Conservation (phyloP, 2,329 filamentous ascomycete genomes). For the Sporothrix curviconia region DNA sequence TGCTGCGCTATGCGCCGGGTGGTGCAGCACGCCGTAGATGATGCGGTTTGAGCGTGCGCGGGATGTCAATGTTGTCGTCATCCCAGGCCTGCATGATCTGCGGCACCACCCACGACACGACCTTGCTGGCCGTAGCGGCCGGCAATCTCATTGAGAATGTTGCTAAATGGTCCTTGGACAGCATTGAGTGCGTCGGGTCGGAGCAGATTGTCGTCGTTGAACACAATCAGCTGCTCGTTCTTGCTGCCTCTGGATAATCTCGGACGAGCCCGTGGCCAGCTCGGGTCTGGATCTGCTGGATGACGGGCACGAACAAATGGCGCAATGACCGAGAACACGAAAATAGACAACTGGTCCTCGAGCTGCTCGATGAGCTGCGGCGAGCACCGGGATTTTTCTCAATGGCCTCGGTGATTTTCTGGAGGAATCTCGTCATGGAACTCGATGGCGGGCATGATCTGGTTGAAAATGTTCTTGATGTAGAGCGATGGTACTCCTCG, state of each 20-base stretch:
- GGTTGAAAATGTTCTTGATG: slow-evolving; percentile 62
- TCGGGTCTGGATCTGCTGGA: slow-evolving; percentile 81
- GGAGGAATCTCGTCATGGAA: slow-evolving; percentile 87
- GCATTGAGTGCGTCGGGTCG: slow-evolving; percentile 90
- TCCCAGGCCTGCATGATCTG: slow-evolving; percentile 87
- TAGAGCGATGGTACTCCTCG: slow-evolving; percentile 78
- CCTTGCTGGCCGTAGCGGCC: slow-evolving; percentile 72
- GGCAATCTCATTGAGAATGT: slow-evolving; percentile 80
- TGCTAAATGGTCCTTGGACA: slow-evolving; percentile 95
- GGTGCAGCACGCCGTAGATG: slow-evolving; percentile 76
- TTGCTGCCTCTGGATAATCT: slow-evolving; percentile 82
- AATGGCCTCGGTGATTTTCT: slow-evolving; percentile 68
- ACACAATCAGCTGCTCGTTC: slow-evolving; percentile 80
- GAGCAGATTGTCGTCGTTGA: slow-evolving; percentile 67
- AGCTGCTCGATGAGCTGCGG: slow-evolving; percentile 80
- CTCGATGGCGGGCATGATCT: slow-evolving; percentile 84
- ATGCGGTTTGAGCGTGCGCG: slow-evolving; percentile 68
- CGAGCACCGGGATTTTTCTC: slow-evolving; percentile 79
- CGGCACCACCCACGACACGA: slow-evolving; percentile 79
- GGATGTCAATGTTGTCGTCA: slow-evolving; percentile 62
- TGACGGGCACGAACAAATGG: slow-evolving; percentile 81
- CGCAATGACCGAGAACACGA: slow-evolving; percentile 86
- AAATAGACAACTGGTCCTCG: slow-evolving; percentile 79
- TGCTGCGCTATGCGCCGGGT: slow-evolving; percentile 71
- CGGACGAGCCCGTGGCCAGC: slow-evolving; percentile 74